Evolutionary conservation across 805 yeast genomes (phyloP), one percentile per base, ranked within the genome.

Genomic region (Myxozyma vanderwaltii): DNA sequence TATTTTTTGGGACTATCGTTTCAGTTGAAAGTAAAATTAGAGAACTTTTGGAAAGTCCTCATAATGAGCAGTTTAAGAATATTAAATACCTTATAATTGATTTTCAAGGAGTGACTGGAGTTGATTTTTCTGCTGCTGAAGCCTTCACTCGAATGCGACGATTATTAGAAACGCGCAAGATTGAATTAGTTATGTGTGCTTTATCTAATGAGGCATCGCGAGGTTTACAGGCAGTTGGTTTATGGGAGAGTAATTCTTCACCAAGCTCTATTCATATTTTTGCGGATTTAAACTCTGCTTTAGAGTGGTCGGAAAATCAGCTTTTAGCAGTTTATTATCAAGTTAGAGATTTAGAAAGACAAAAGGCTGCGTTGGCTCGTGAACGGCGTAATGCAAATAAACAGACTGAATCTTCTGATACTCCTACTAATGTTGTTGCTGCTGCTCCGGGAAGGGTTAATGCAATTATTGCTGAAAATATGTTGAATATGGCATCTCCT

Each of bases 301-400:
- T 94, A 44, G 98, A 94, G 73, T 92, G 96, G 96, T 90, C 97
- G 76, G 99, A 94, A 72, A 92, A 94, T 74, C 86, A 86, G 67
- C 90, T 91, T 67, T 78, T 94, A 68, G 77, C 81, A 51, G 82
- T 84, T 29, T 86, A 86, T 71, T 83, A 79, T 65, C 75, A 64
- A 29, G 73, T 76, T 56, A 67, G 74, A 24, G 73, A 72, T 26
- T 57, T 35, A n/a, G 43, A 38, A 21, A n/a, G 43, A 39, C 59
- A 53, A 27, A 26, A 41, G 31, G 41, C 24, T 2, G 48, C 55
- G 15, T 40, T 45, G 2, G 12, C 39, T 4, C 48, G 23, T 10
- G 17, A 19, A 15, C 10, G 10, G 7, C 21, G 7, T 43, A 17
- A 24, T 27, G 12, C 40, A 4, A 15, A 45, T 12, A 38, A 15